These are phyloP conservation scores for Tagetes patula DNA, from an alignment of 129 eudicot species.

Conservation along the genomic window DNA sequence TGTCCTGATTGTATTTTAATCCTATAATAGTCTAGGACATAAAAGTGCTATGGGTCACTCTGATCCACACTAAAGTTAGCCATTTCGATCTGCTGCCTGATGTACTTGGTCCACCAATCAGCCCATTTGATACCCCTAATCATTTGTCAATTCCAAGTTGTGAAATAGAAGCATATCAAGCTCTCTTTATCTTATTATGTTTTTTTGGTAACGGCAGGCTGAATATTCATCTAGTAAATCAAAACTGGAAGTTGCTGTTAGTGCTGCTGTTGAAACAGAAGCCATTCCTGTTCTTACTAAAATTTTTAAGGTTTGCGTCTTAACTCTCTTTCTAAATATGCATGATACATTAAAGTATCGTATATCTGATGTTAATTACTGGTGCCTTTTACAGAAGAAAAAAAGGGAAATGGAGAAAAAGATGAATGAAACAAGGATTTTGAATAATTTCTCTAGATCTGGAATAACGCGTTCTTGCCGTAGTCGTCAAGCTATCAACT, in stretches of 20 bases:
- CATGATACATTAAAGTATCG: conserved; percentile 7
- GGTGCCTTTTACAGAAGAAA: conserved; percentile 51
- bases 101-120: neutral
- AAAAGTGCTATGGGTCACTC: conserved; percentile 7
- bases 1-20: neutral
- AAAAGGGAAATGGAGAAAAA: conserved; percentile 47
- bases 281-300: conserved; percentile 70
- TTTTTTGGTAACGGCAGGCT: conserved; percentile 44
- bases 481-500: conserved; percentile 47
- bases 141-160: conserved; percentile 15
- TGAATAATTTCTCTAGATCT: conserved; percentile 36
- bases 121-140: neutral
- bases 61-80: neutral
- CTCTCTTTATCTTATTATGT: neutral
- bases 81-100: neutral
- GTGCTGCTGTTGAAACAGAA: conserved; percentile 49
- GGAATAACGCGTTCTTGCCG: conserved; percentile 71
- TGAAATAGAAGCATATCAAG: conserved; percentile 4
- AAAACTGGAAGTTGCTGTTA: conserved; percentile 60
- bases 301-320: conserved; percentile 51
- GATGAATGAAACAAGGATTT: conserved; percentile 36
- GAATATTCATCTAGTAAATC: conserved; percentile 57
- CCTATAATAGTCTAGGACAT: neutral
- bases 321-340: neutral
- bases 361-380: conserved; percentile 17